These are phyloP conservation scores for Teratosphaeria viscida DNA, from an alignment of 2,329 filamentous ascomycete species.

Conservation along the genomic window DNA sequence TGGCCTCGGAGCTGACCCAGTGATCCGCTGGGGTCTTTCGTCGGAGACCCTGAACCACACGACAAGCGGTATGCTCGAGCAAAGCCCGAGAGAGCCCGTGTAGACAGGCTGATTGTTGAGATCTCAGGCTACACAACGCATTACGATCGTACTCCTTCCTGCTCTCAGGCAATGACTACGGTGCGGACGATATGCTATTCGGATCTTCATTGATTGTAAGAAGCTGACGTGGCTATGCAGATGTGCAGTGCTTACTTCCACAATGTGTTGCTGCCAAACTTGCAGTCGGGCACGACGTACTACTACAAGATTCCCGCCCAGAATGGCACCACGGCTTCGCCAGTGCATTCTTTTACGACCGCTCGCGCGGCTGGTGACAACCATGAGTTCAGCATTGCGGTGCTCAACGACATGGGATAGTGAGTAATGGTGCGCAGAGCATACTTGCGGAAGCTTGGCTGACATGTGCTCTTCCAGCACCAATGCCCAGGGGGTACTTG, in stretches of 20 bases:
- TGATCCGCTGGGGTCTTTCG: slow-evolving; percentile 33
- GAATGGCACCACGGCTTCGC: slow-evolving; percentile 41
- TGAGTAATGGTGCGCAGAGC: background rate
- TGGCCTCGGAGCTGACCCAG: slow-evolving; percentile 36
- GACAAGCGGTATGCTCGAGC: slow-evolving; percentile 23
- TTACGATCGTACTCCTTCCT: slow-evolving; percentile 43
- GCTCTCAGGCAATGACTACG: slow-evolving; percentile 22
- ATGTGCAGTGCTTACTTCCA: slow-evolving; percentile 32
- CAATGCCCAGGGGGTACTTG: slow-evolving; percentile 33
- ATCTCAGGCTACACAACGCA: background rate
- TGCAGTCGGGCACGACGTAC: slow-evolving; percentile 38
- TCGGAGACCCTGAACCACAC: slow-evolving; percentile 25
- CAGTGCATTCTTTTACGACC: slow-evolving; percentile 38
- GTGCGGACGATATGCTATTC: background rate
- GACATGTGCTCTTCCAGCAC: slow-evolving; percentile 19
- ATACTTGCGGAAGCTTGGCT: background rate
- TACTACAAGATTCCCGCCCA: slow-evolving; percentile 41
- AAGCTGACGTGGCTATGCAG: background rate
- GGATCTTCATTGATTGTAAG: background rate
- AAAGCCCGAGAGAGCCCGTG: background rate
- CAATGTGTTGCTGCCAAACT: slow-evolving; percentile 35
- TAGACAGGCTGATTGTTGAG: background rate
- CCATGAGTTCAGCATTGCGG: slow-evolving; percentile 34
- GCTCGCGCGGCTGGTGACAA: slow-evolving; percentile 34
- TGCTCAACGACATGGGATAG: slow-evolving; percentile 46